Percentiles rank a stretch among this genome's conserved stretches.
phyloP scores from a whole-genome alignment of 176 grass and related monocot genomes.

The Miscanthus lutarioriparius region DNA sequence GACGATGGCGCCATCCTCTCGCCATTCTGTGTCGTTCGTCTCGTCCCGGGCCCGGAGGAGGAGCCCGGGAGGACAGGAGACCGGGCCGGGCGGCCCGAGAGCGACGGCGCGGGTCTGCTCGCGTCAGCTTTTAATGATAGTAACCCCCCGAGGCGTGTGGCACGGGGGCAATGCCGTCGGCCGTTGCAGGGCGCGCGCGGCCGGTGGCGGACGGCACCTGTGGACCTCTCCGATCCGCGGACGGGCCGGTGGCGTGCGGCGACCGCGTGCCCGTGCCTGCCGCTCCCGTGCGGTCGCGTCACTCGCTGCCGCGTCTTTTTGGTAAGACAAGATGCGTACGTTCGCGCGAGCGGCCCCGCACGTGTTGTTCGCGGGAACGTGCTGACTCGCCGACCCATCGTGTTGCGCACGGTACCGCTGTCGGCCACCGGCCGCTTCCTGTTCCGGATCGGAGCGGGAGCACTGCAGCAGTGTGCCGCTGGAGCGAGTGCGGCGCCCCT shows the following conservation, averaged over 20 bases:
- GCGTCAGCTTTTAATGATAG: neutral
- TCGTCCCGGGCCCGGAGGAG: neutral
- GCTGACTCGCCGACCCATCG: neutral
- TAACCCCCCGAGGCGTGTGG: neutral
- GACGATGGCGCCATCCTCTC: neutral
- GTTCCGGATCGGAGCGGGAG: neutral
- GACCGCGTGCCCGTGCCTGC: neutral
- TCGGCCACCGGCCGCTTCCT: neutral
- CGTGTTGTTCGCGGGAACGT: neutral
- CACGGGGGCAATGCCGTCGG: neutral
- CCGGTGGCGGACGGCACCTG: too few species aligned
- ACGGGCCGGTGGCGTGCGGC: constrained; percentile 4
- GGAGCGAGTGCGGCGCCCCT: neutral
- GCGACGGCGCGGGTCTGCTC: neutral
- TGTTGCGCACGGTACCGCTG: neutral
- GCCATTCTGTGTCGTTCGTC: neutral
- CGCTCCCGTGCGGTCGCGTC: constrained; percentile 8
- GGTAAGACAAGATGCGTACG: too few species aligned
- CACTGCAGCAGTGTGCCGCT: neutral
- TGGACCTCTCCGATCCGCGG: neutral
- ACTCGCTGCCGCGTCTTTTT: neutral
- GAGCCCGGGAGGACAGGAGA: neutral
- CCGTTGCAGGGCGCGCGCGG: neutral
- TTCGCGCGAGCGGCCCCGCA: neutral
- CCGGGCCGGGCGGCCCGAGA: neutral